Percentiles rank a stretch among this genome's conserved stretches.
These are phyloP conservation scores for Leptographium procerum DNA, from an alignment of 2,329 filamentous ascomycete genomes.

Conservation along the genomic window DNA sequence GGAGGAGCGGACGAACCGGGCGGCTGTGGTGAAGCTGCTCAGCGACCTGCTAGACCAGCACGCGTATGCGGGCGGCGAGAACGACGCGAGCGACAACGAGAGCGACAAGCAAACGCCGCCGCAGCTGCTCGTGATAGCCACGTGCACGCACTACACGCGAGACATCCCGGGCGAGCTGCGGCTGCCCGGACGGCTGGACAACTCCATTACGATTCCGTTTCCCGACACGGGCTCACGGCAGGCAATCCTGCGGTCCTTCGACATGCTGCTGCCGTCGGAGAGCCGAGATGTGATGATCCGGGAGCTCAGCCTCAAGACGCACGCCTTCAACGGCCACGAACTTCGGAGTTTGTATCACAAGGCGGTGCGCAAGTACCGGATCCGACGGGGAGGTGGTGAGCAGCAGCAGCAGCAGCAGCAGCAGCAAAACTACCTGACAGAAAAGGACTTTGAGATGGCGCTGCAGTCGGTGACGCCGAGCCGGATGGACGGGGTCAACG, in stretches of 20 bases:
- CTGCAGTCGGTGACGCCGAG: conserved; percentile 63
- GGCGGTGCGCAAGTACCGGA: neutral
- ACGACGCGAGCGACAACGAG: conserved; percentile 13
- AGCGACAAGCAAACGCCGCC: conserved; percentile 17
- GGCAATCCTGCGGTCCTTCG: conserved; percentile 59
- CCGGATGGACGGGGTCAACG: conserved; percentile 78
- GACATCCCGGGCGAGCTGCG: conserved; percentile 62
- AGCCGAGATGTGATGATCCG: conserved; percentile 41
- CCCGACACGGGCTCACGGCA: conserved; percentile 60
- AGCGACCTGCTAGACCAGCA: conserved; percentile 42
- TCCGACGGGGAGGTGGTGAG: too few relatives aligned
- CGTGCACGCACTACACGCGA: conserved; percentile 58
- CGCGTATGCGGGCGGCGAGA: neutral
- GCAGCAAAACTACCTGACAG: conserved; percentile 17
- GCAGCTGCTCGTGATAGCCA: conserved; percentile 61
- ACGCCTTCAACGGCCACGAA: conserved; percentile 71
- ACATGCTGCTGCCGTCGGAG: conserved; percentile 33
- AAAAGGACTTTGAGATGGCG: conserved; percentile 51
- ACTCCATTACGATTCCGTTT: conserved; percentile 63
- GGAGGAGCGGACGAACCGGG: conserved; percentile 41
- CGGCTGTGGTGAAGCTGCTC: conserved; percentile 38
- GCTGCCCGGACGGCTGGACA: conserved; percentile 50
- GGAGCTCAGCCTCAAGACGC: conserved; percentile 60
- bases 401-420: neutral
- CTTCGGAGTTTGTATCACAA: conserved; percentile 26